Base-by-base conservation (phyloP, 2,329 filamentous ascomycete genomes). In the Clarireedia homoeocarpa region DNA sequence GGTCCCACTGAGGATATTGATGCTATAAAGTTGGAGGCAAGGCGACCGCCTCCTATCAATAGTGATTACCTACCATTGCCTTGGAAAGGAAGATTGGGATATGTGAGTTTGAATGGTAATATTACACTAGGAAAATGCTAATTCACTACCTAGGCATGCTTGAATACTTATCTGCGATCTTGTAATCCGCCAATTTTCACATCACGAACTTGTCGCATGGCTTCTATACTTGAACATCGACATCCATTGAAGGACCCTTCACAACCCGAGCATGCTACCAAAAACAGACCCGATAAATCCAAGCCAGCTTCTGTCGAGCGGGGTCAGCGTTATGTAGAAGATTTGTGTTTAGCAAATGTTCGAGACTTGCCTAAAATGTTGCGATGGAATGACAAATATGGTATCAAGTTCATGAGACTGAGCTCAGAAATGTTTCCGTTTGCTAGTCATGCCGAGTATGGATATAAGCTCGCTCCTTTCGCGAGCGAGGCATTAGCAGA, bases 381-480 rank as follows among this genome's bases (percentile, higher is more conserved):
- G 7, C 80, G 83, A 1, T 97, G 92, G 92, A 96, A 97, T 67
- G 86, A 95, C 61, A 88, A 83, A 63, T 96, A 92, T 62, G 85
- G 86, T 40, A 97, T 97, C 72, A 91, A 84, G 63, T 96, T 97
- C 70, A 83, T 97, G 81, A 83, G 92, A 1, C 76, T 97, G 20
- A 95, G 89, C 63, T 95, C 89, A 54, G 92, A 96, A 64, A 96
- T 96, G 88, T 97, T 97, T 62, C 92, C 92, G 0, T 96, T 96
- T 69, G 92, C 92, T 1, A 95, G 89, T 61, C 92, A 97, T 66
- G 79, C 81, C 24, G 86, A 89, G 59, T 86, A 95, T 62, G 92
- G 91, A 0, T 97, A 97, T 71, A 86, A 83, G 63, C 77, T 97
- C 12, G 85, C 84, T 0, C 86, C 88, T 0, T 96, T 96, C 69